These are phyloP conservation scores for Tagetes patula DNA, from an alignment of 129 eudicot species.

Conservation along the genomic window DNA sequence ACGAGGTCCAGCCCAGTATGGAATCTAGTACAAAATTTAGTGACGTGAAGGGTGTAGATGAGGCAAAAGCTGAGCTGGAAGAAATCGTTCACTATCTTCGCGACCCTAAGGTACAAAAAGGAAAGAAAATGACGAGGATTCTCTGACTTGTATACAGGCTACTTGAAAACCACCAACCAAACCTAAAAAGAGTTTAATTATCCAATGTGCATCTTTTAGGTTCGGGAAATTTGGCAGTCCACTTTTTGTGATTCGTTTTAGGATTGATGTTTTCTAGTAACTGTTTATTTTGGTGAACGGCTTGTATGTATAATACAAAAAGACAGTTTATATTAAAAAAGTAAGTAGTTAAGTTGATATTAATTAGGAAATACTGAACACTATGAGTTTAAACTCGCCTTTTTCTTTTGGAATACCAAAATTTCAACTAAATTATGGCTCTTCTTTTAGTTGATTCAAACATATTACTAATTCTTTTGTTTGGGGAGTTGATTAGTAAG, in stretches of 20 bases:
- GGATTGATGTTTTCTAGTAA: background rate
- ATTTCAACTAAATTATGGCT: background rate
- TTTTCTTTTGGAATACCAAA: background rate
- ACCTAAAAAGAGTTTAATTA: background rate
- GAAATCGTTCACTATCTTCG: constrained; percentile 98
- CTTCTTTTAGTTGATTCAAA: background rate
- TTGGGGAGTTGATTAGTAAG: background rate
- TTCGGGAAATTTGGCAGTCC: background rate
- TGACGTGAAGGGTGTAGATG: constrained; percentile 97
- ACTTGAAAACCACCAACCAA: background rate
- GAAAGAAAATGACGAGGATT: background rate
- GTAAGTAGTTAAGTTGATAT: background rate
- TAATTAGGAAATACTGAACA: background rate
- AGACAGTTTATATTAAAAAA: background rate
- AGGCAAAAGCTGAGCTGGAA: constrained; percentile 95
- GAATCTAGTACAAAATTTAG: constrained; percentile 76
- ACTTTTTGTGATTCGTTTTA: background rate
- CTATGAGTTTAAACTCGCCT: background rate
- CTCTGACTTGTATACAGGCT: background rate
- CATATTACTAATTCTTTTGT: background rate
- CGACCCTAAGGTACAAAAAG: constrained; percentile 75
- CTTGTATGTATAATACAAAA: background rate
- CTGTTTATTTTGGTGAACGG: background rate
- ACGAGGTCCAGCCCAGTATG: constrained; percentile 79
- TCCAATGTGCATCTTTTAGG: background rate